These are phyloP conservation scores for Aleurites moluccanus DNA, from an alignment of 441 rosid genomes.

Conservation along the genomic window DNA sequence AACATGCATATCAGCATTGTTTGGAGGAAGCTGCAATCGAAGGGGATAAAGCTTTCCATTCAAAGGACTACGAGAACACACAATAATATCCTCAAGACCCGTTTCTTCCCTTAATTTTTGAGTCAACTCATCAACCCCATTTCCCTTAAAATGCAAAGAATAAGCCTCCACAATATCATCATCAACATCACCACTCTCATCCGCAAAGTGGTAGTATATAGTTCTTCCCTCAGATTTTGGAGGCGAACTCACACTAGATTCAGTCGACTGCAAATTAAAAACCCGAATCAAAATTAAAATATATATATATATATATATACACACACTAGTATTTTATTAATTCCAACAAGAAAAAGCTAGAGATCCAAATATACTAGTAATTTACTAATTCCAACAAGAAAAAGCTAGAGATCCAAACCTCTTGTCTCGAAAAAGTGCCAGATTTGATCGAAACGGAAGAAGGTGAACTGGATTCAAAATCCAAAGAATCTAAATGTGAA, in stretches of 20 bases:
- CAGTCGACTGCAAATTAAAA: conserved; percentile 46
- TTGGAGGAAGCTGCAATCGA: conserved; percentile 89
- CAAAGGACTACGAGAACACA: conserved; percentile 84
- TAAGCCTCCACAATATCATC: conserved; percentile 53
- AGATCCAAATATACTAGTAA: conserved; percentile 28
- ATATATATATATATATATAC: no score
- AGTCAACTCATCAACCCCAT: conserved; percentile 63
- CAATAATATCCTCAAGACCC: conserved; percentile 59
- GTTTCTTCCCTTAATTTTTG: conserved; percentile 66
- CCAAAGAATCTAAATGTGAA: conserved; percentile 53
- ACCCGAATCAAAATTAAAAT: conserved; percentile 1
- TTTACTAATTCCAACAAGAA: neutral
- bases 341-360: neutral
- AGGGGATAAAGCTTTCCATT: conserved; percentile 79
- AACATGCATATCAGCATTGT: conserved; percentile 68
- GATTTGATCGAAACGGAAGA: conserved; percentile 43
- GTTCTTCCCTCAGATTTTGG: conserved; percentile 75
- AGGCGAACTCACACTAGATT: conserved; percentile 52
- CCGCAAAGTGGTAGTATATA: conserved; percentile 73
- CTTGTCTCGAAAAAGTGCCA: conserved; percentile 52
- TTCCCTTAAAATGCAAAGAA: conserved; percentile 71
- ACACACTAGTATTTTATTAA: neutral
- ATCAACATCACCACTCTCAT: conserved; percentile 62
- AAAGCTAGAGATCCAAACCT: conserved; percentile 41
- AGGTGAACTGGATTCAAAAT: conserved; percentile 42